Evolutionary conservation across 2,329 filamentous ascomycete species (phyloP).

Genomic region (Penicillium sp.): DNA sequence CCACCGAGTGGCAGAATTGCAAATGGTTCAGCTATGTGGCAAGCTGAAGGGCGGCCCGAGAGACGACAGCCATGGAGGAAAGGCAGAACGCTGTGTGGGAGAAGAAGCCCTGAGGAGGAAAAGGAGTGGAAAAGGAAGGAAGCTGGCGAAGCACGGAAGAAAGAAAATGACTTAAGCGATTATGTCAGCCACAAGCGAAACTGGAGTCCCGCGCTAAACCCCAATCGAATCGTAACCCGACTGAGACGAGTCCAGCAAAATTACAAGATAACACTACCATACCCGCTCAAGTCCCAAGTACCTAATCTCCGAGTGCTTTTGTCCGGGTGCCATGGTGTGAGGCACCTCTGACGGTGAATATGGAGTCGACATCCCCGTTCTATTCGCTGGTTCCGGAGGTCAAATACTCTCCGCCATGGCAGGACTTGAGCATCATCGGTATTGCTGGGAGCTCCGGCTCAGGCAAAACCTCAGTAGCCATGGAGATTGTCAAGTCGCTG

Average conservation of each 20-base stretch:
- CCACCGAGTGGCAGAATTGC: constrained; percentile 20
- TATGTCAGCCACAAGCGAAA: constrained; percentile 37
- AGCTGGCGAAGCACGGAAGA: constrained; percentile 16
- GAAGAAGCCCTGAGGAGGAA: constrained; percentile 22
- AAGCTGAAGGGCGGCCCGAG: constrained; percentile 35
- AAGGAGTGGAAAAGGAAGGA: constrained; percentile 26
- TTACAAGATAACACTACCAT: not conserved
- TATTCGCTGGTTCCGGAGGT: constrained; percentile 47
- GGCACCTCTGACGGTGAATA: constrained; percentile 16
- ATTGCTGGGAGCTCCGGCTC: constrained; percentile 95
- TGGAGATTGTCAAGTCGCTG: constrained; percentile 85
- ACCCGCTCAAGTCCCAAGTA: not conserved
- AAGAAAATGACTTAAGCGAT: constrained; percentile 26
- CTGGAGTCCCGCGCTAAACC: constrained; percentile 33
- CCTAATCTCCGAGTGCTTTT: not conserved
- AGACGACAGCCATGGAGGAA: constrained; percentile 39
- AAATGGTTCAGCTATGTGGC: constrained; percentile 29
- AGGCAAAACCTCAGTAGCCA: constrained; percentile 88
- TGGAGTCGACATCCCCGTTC: constrained; percentile 44
- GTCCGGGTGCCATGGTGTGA: constrained; percentile 8
- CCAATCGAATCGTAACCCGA: constrained; percentile 17
- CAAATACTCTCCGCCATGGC: constrained; percentile 93
- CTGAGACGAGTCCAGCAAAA: constrained; percentile 18
- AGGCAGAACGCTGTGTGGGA: constrained; percentile 27
- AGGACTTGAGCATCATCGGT: constrained; percentile 92